These are phyloP conservation scores for Phytomonas francai DNA, from an alignment of 208 protist genomes.

Conservation along the genomic window DNA sequence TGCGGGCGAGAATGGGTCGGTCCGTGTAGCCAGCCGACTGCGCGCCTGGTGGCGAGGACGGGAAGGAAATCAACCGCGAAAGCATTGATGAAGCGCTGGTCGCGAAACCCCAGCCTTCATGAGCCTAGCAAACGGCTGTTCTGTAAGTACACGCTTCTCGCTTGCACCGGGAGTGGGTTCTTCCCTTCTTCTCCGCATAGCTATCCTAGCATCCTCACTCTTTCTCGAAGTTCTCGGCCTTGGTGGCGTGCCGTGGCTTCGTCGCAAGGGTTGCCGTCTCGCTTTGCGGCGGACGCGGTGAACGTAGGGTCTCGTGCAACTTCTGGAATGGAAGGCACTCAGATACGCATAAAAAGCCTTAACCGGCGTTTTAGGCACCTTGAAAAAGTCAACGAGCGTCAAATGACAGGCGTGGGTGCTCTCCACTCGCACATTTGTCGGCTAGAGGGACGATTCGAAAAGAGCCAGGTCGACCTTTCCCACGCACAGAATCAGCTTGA, in stretches of 20 bases:
- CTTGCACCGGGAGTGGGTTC: too few species aligned
- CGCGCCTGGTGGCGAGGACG: neutral
- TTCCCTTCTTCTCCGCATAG: too few species aligned
- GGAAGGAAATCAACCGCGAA: constrained; percentile 28
- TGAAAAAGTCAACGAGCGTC: constrained; percentile 29
- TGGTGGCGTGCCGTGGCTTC: neutral
- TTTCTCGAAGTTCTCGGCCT: too few species aligned
- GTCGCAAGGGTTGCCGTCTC: too few species aligned
- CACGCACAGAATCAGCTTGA: constrained; percentile 83
- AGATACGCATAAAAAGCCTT: too few species aligned
- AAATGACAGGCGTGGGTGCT: constrained; percentile 36
- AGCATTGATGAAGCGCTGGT: constrained; percentile 24
- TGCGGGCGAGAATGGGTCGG: too few species aligned
- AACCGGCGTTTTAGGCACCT: constrained; percentile 19
- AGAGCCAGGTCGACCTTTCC: constrained; percentile 58
- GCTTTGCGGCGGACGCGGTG: too few species aligned
- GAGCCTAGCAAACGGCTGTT: neutral
- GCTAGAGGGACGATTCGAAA: constrained; percentile 57
- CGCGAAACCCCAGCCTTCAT: neutral
- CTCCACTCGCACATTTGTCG: constrained; percentile 31
- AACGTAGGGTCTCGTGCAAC: too few species aligned
- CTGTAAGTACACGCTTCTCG: too few species aligned
- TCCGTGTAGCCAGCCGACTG: neutral
- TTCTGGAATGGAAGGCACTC: too few species aligned
- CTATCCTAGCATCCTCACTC: too few species aligned